A percentile compares a stretch with the other conserved stretches of the same genome.
These are phyloP conservation scores for Hymenoscyphus occultus DNA, from an alignment of 2,329 filamentous ascomycete species.

Conservation along the genomic window DNA sequence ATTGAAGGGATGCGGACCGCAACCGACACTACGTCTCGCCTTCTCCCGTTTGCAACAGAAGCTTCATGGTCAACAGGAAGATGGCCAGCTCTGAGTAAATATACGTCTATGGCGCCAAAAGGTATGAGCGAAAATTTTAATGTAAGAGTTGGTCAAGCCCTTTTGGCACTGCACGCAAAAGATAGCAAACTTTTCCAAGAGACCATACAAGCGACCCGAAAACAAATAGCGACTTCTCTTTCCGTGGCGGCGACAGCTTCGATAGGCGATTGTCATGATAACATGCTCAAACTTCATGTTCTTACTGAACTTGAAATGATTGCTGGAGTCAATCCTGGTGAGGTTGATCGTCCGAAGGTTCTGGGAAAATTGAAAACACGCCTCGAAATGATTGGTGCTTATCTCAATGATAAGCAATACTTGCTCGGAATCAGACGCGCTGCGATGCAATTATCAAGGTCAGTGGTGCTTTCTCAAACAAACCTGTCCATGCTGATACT, in stretches of 20 bases:
- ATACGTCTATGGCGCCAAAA: slow-evolving; percentile 52
- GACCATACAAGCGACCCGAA: slow-evolving; percentile 63
- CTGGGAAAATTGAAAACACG: slow-evolving; percentile 65
- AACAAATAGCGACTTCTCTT: slow-evolving; percentile 69
- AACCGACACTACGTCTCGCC: slow-evolving; percentile 51
- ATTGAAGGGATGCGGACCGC: slow-evolving; percentile 68
- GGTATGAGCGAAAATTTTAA: slow-evolving; percentile 67
- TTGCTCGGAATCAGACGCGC: slow-evolving; percentile 82
- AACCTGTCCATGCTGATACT: slow-evolving; percentile 32
- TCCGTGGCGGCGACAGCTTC: slow-evolving; percentile 76
- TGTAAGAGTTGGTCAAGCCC: slow-evolving; percentile 68
- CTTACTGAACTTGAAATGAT: slow-evolving; percentile 85
- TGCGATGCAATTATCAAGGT: slow-evolving; percentile 76
- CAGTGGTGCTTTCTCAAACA: slow-evolving; percentile 26
- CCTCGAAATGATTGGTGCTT: slow-evolving; percentile 86
- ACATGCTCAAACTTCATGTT: slow-evolving; percentile 82
- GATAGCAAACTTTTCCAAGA: slow-evolving; percentile 51
- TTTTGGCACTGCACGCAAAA: slow-evolving; percentile 56
- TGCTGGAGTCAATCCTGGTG: slow-evolving; percentile 45
- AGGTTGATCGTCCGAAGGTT: slow-evolving; percentile 37
- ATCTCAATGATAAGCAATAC: slow-evolving; percentile 91
- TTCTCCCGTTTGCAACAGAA: slow-evolving; percentile 83
- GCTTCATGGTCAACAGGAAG: slow-evolving; percentile 87
- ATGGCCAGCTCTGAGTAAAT: slow-evolving; percentile 72
- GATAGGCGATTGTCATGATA: slow-evolving; percentile 77